Evolutionary conservation across 176 grass and related monocot genomes (phyloP).

Genomic region (Carex parvula): DNA sequence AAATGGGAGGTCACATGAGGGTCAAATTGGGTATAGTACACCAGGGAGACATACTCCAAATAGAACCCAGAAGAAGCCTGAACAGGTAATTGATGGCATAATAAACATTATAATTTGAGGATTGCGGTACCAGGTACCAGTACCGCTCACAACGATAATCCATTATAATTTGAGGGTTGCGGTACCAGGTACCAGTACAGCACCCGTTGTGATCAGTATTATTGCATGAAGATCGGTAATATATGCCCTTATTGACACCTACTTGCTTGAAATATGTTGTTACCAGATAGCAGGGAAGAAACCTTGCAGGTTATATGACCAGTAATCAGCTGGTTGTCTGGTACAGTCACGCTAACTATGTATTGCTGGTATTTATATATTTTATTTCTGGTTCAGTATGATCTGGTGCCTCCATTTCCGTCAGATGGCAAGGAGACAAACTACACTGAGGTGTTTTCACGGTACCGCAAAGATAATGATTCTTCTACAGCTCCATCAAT

Average conservation of each 20-base stretch:
- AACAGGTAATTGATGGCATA: conserved; percentile 11
- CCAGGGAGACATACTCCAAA: background rate
- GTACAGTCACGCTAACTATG: background rate
- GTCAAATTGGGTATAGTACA: background rate
- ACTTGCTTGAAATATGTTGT: background rate
- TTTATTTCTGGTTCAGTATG: conserved; percentile 2
- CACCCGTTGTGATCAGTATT: background rate
- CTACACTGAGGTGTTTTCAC: conserved; percentile 14
- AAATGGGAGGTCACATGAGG: background rate
- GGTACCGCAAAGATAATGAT: background rate
- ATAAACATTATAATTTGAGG: background rate
- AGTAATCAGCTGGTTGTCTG: background rate
- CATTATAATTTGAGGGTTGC: background rate
- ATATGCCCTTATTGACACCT: background rate
- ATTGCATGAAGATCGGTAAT: background rate
- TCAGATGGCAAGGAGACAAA: background rate
- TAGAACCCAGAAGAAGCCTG: conserved; percentile 10
- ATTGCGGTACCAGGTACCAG: background rate
- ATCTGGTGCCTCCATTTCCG: conserved; percentile 24
- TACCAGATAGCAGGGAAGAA: background rate
- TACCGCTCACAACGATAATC: background rate
- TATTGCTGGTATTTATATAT: background rate
- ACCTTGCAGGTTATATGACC: background rate
- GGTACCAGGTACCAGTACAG: background rate
- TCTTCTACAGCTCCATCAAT: background rate